Base-by-base conservation (phyloP, 176 grass and related monocot species). In the Aegilops umbellulata region DNA sequence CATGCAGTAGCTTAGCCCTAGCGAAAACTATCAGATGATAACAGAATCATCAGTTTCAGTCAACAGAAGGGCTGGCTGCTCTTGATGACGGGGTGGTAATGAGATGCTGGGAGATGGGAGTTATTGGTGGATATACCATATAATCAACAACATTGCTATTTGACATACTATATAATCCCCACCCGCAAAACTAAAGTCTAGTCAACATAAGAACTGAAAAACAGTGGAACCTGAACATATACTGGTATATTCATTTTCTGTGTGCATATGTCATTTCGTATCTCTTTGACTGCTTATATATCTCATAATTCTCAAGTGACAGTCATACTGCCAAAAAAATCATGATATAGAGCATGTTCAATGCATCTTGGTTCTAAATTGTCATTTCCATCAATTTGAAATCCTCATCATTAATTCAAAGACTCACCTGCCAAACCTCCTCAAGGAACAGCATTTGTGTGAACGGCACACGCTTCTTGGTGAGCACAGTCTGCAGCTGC, bases 391-490 rank as follows among this genome's bases (percentile, higher is more conserved):
- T 69, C 63, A 30, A 46, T 64, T 78, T 78, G 27, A 8, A 76
- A 7, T 72, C 25, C 13, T 41, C 29, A n/a, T 23, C 65, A 70
- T 39, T 34, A 80, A 69, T 34, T 72, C 34, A 82, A 77, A 47
- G 65, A 84, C 79, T 86, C 77, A 96, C 97, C 93, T 96, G 97
- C 97, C 97, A 99, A 90, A 99, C 94, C 79, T 99, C 97, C 86
- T 96, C 90, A 24, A 99, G 94, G 86, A 96, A 99, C 61, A 99
- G 74, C 87, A 99, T 90, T 83, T 99, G 97, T 13, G 94, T 94
- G 76, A 99, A 99, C 1, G 97, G 97, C 14, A 99, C 88, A 62
- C 92, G 90, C 88, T 96, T 99, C 86, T 99, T 99, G 23, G 92
- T 94, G 78, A 99, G 92, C 70, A 99, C 97, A 41, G 92, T 86